phyloP scores from a whole-genome alignment of 495 filamentous ascomycete species.

The Penicillium paradoxum region DNA sequence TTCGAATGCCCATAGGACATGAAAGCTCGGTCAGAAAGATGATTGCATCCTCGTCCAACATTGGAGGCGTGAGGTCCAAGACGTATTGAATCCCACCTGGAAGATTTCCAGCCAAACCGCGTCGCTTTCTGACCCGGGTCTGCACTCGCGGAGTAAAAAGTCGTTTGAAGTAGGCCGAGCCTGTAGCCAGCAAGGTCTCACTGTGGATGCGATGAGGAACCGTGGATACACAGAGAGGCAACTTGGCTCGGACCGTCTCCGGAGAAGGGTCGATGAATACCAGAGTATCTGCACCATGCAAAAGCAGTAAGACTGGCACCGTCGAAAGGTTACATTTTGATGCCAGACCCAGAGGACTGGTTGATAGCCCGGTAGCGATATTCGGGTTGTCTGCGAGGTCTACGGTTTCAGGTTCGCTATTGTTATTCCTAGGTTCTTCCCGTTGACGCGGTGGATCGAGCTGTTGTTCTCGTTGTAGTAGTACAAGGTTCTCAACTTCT shows the following conservation, averaged over 20 bases:
- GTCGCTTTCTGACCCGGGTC: slow-evolving; percentile 24
- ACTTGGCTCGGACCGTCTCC: slow-evolving; percentile 18
- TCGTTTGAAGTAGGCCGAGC: slow-evolving; percentile 45
- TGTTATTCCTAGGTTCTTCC: background rate
- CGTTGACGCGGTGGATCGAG: background rate
- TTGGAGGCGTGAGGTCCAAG: slow-evolving; percentile 58
- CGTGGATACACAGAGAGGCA: slow-evolving; percentile 7
- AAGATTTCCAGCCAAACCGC: slow-evolving; percentile 26
- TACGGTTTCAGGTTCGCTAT: background rate
- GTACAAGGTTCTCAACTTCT: background rate
- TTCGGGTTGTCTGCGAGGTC: background rate
- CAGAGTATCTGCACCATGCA: slow-evolving; percentile 47
- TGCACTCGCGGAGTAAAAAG: slow-evolving; percentile 40
- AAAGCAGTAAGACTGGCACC: slow-evolving; percentile 24
- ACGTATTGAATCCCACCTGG: slow-evolving; percentile 48
- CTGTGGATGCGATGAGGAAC: slow-evolving; percentile 43
- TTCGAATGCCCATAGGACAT: slow-evolving; percentile 47
- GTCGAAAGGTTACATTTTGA: background rate
- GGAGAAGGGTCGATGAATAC: slow-evolving; percentile 48
- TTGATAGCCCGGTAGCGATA: background rate
- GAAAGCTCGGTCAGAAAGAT: slow-evolving; percentile 53
- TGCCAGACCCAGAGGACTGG: background rate
- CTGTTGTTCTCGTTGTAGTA: background rate
- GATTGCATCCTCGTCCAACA: slow-evolving; percentile 54
- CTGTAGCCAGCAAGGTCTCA: slow-evolving; percentile 39